phyloP scores from a whole-genome alignment of 2,329 filamentous ascomycete genomes.

The Trichoderma sp. region DNA sequence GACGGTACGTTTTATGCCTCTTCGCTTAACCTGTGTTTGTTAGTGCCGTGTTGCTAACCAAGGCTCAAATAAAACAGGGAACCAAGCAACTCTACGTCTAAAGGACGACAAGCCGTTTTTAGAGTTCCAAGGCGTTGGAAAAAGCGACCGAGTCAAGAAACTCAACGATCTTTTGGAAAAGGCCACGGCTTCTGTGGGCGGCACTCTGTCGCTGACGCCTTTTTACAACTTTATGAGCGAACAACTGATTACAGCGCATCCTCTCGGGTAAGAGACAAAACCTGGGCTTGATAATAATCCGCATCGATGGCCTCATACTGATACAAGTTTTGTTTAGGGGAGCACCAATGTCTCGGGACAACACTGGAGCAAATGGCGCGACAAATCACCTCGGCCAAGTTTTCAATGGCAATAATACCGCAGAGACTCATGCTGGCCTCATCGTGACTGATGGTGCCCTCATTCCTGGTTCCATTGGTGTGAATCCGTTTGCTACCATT shows the following conservation, averaged over 20 bases:
- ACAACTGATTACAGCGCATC: conserved; percentile 67
- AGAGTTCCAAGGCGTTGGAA: conserved; percentile 62
- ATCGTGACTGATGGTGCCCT: conserved; percentile 65
- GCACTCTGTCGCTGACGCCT: conserved; percentile 62
- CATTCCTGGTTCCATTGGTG: conserved; percentile 64
- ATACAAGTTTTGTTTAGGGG: conserved; percentile 48
- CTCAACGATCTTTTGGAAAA: conserved; percentile 57
- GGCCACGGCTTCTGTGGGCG: conserved; percentile 62
- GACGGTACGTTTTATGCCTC: conserved; percentile 56
- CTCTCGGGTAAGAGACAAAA: conserved; percentile 51
- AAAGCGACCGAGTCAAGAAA: conserved; percentile 57
- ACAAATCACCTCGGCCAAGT: conserved; percentile 66
- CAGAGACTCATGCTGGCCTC: conserved; percentile 60
- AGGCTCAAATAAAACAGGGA: conserved; percentile 41
- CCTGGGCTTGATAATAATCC: too few species aligned
- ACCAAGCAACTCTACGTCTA: conserved; percentile 63
- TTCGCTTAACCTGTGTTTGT: too few species aligned
- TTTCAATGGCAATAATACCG: conserved; percentile 54
- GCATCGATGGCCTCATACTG: background rate
- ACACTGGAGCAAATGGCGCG: conserved; percentile 59
- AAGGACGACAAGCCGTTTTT: conserved; percentile 63
- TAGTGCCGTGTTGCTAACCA: background rate
- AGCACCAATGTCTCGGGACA: conserved; percentile 64
- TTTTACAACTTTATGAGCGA: conserved; percentile 59
- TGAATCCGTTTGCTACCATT: conserved; percentile 72